Base-by-base conservation (phyloP, 2,329 filamentous ascomycete genomes). In the Cordyceps cicadae region DNA sequence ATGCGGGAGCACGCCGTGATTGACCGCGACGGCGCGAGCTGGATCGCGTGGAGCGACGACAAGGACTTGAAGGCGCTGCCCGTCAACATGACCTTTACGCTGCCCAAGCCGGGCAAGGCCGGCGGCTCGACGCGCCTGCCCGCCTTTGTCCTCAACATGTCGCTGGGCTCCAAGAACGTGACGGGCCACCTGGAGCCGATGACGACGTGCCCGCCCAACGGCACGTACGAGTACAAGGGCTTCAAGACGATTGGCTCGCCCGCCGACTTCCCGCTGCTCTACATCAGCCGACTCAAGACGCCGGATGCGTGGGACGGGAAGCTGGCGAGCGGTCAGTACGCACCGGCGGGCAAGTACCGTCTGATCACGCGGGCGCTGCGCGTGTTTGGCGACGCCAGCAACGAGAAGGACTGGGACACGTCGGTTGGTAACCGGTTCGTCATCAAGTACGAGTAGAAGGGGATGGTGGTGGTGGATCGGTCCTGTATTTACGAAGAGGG, bases 271-370 rank as follows among this genome's bases (percentile, higher is more conserved):
- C 81, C 81, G 0, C 45, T 69, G 5, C 49, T 75, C 66, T 73
- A 65, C 64, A 64, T 62, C 39, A 61, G 68, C 8, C 70, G 71
- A 37, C 34, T 37, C 62, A 67, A 67, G 37, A 5, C 62, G 6
- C 62, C 67, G 61, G 59, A 26, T 6, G 56, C 61, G 0, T 85
- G 79, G 74, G 75, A 79, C 54, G 82, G 82, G 14, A 70, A 71
- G 57, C 69, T 84, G 5, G 71, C 71, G 0, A 74, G 78, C 11
- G 80, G 79, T 15, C 72, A 66, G 1, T 81, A 78, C 62, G 81
- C 75, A 1, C 76, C 79, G 0, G 71, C 74, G 0, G 82, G 81
- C 12, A 66, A 67, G 32, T 84, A 85, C 69, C 78, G 76, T 68
- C 71, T 84, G 54, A 71, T 72, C 1, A 71, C 82, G 34, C 75